These are phyloP conservation scores for Penicillium maclennaniae DNA, from an alignment of 495 filamentous ascomycete genomes.

Conservation along the genomic window DNA sequence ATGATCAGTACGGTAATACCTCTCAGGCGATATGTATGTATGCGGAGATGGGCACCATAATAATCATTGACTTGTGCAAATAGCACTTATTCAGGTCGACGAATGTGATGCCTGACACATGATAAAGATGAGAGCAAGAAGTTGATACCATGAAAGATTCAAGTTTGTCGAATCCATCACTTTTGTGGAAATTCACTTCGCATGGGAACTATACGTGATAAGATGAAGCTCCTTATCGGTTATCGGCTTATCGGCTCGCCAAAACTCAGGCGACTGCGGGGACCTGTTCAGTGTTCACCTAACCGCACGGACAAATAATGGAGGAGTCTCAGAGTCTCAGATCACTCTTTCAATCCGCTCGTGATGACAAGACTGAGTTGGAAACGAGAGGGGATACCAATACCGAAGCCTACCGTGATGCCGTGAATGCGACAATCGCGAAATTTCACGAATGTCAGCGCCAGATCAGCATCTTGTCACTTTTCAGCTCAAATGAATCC, in stretches of 20 bases:
- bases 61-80: background rate
- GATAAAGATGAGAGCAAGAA: background rate
- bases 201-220: background rate
- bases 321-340: constrained; percentile 60
- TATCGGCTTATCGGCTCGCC: constrained; percentile 24
- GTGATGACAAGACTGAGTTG: constrained; percentile 47
- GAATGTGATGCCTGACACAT: background rate
- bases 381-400: constrained; percentile 50
- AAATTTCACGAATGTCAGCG: constrained; percentile 69
- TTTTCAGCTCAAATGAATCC: constrained; percentile 89
- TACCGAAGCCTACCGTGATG: constrained; percentile 59
- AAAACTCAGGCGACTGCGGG: constrained; percentile 26
- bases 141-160: background rate
- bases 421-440: constrained; percentile 60
- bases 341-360: constrained; percentile 54
- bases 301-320: constrained; percentile 31
- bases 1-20: no score
- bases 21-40: background rate
- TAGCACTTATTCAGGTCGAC: background rate
- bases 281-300: constrained; percentile 6
- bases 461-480: constrained; percentile 62
- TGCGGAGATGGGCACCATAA: no score
- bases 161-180: no score
- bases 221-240: constrained; percentile 4
- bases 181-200: background rate